phyloP scores from a whole-genome alignment of 306 rosid genomes.

The Macrotyloma uniflorum region DNA sequence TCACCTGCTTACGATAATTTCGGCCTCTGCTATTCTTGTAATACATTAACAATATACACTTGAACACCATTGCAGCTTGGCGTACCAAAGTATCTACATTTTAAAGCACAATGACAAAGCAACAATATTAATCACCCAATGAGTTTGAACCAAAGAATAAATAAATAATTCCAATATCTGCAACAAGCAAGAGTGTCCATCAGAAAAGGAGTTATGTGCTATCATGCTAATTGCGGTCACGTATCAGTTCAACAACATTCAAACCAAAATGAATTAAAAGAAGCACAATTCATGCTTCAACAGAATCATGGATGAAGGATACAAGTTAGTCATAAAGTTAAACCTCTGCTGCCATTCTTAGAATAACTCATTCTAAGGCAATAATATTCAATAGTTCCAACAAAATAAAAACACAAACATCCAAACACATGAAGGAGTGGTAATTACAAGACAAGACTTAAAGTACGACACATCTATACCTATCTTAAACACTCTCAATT shows the following conservation, averaged over 20 bases:
- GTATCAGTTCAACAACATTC: background rate
- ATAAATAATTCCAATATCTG: slow-evolving; percentile 19
- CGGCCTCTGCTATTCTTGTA: slow-evolving; percentile 91
- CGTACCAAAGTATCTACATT: slow-evolving; percentile 86
- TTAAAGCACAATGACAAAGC: slow-evolving; percentile 34
- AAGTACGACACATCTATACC: background rate
- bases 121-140: background rate
- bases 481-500: slow-evolving; percentile 1
- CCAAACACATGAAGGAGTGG: background rate
- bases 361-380: background rate
- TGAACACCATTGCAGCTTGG: slow-evolving; percentile 86
- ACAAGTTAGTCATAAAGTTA: background rate
- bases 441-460: background rate
- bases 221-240: background rate
- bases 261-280: background rate
- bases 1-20: slow-evolving; percentile 95
- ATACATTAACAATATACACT: slow-evolving; percentile 82
- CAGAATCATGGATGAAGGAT: slow-evolving; percentile 5
- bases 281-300: slow-evolving; percentile 2
- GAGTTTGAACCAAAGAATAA: slow-evolving; percentile 5
- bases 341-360: background rate
- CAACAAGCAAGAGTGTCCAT: background rate
- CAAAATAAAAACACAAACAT: background rate
- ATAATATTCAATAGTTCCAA: background rate
- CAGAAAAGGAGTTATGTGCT: background rate